phyloP scores from a whole-genome alignment of 2,329 filamentous ascomycete genomes.

The Didymella glomerata region DNA sequence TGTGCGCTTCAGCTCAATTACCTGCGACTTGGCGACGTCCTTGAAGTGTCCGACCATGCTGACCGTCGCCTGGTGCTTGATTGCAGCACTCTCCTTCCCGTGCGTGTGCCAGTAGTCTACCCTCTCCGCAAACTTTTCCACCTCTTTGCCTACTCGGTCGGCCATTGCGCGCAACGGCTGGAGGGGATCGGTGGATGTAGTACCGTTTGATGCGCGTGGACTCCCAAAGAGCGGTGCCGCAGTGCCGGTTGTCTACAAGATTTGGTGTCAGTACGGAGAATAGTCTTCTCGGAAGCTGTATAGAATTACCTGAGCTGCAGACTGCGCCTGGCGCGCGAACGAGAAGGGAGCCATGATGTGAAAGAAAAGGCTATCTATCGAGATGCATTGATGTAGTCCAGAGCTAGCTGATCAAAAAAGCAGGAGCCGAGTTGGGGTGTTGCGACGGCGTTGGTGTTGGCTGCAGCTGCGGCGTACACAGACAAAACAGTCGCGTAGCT shows the following conservation, averaged over 20 bases:
- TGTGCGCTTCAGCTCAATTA: slow-evolving; percentile 56
- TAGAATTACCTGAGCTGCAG: slow-evolving; percentile 36
- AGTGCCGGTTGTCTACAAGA: slow-evolving; percentile 23
- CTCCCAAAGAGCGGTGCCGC: slow-evolving; percentile 24
- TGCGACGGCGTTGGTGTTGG: slow-evolving; percentile 1
- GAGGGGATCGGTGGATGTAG: slow-evolving; percentile 55
- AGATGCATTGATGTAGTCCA: neutral
- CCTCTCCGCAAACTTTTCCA: slow-evolving; percentile 84
- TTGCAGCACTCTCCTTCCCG: slow-evolving; percentile 42
- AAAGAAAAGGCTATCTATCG: slow-evolving; percentile 4
- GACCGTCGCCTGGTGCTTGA: slow-evolving; percentile 63
- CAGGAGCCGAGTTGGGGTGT: neutral
- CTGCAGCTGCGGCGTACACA: slow-evolving; percentile 4
- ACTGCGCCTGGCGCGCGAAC: slow-evolving; percentile 40
- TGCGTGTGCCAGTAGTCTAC: slow-evolving; percentile 73
- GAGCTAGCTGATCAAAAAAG: neutral
- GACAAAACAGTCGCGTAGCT: slow-evolving; percentile 40
- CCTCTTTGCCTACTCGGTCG: slow-evolving; percentile 77
- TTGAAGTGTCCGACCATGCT: slow-evolving; percentile 53
- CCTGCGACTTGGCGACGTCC: slow-evolving; percentile 62
- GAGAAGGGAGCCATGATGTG: slow-evolving; percentile 39
- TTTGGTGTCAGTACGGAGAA: neutral
- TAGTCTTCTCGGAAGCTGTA: slow-evolving; percentile 3
- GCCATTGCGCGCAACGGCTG: slow-evolving; percentile 70
- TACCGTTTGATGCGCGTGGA: slow-evolving; percentile 27